Evolutionary conservation across 2,329 filamentous ascomycete species (phyloP), one percentile per base, ranked within the genome.

Genomic region (Hymenoscyphus salicellus): DNA sequence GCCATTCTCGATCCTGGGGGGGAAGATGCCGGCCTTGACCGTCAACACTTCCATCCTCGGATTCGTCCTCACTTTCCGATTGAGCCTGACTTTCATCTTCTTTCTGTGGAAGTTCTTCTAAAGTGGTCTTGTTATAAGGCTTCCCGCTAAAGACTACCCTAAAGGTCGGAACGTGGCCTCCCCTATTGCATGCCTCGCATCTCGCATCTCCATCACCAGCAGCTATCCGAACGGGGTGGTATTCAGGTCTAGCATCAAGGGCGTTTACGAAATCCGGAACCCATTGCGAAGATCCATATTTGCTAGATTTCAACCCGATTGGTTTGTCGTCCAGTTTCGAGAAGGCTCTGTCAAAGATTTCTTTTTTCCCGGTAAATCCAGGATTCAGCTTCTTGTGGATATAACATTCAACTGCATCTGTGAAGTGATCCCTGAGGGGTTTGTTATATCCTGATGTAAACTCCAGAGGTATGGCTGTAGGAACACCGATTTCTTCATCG

Each of bases 351-450:
- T 78, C 72, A 75, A 92, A 95, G 14, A 92, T 78, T 7, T 84
- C 80, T 65, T 91, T 85, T 5, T 83, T 78, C 20, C 83, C 82
- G 11, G 83, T 78, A 71, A 93, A 93, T 0, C 81, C 85, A 0
- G 90, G 90, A 69, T 93, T 89, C 60, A 95, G 82, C 70, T 89
- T 88, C 73, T 90, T 90, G 72, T 92, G 89, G 2, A 94, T 87
- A 77, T 93, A 89, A 90, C 90, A 94, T 73, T 92, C 89, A 1
- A 94, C 81, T 0, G 86, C 89, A 70, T 88, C 86, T 58, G 84
- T 85, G 78, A 94, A 94, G 59, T 93, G 85, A 46, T 91, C 87
- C 68, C 87, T 88, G 0, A 88, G 79, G 60, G 89, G 89, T 69
- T 88, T 87, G 67, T 87, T 86, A 0, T 86, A 83, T 63, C 89